phyloP scores from a whole-genome alignment of 2,329 filamentous ascomycete species.

The Orbilia oligospora region DNA sequence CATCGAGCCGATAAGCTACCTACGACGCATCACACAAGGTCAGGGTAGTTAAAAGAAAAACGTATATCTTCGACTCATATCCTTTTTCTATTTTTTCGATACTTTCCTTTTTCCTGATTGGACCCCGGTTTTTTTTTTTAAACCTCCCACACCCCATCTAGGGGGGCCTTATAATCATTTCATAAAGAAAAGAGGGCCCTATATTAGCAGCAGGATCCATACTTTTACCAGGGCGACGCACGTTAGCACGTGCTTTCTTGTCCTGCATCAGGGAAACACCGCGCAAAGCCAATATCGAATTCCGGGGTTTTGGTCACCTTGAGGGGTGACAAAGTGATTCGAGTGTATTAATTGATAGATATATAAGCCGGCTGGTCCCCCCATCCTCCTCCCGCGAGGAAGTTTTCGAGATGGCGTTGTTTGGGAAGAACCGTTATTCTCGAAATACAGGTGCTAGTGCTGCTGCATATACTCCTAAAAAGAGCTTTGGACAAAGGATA shows the following conservation, averaged over 20 bases:
- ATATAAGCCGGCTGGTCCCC: slow-evolving; percentile 20
- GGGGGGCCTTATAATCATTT: slow-evolving; percentile 11
- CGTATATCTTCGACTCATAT: slow-evolving; percentile 15
- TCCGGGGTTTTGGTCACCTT: neutral
- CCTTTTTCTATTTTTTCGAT: neutral
- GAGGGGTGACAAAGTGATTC: neutral
- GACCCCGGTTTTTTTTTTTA: neutral
- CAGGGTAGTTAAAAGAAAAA: neutral
- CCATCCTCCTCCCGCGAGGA: neutral
- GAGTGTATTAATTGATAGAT: neutral
- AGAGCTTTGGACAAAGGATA: slow-evolving; percentile 32
- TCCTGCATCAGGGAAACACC: neutral
- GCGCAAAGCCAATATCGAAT: neutral
- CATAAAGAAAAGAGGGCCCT: neutral
- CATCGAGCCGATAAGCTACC: neutral
- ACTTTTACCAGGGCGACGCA: slow-evolving; percentile 12
- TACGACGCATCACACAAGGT: neutral
- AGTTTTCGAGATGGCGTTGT: slow-evolving; percentile 30
- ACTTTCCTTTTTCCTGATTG: neutral
- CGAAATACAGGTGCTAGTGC: neutral
- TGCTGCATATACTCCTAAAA: slow-evolving; percentile 12
- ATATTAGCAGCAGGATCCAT: slow-evolving; percentile 33
- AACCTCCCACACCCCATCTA: slow-evolving; percentile 12
- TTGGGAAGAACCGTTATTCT: slow-evolving; percentile 9
- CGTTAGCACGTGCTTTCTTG: neutral